These are phyloP conservation scores for Metschnikowia cerradonensis DNA, from an alignment of 805 yeast species.

Conservation along the genomic window DNA sequence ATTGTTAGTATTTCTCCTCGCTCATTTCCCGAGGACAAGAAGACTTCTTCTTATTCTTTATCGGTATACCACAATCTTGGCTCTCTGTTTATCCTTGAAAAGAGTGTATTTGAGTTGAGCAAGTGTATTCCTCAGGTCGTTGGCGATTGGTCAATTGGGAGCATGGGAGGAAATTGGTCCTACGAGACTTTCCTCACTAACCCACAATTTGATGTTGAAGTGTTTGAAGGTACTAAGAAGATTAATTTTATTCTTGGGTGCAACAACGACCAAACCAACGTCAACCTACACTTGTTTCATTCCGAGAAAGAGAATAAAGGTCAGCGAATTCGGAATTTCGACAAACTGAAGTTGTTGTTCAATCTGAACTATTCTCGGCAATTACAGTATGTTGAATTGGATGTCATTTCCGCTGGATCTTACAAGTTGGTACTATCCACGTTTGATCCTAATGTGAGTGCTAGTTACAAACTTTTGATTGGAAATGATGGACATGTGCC, in stretches of 20 bases:
- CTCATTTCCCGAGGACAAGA: constrained; percentile 14
- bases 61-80: constrained; percentile 25
- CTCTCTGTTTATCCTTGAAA: constrained; percentile 12
- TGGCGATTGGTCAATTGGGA: constrained; percentile 44
- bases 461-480: constrained; percentile 29
- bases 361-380: constrained; percentile 33
- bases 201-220: constrained; percentile 47
- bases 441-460: constrained; percentile 29
- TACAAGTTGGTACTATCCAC: constrained; percentile 49
- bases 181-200: constrained; percentile 44
- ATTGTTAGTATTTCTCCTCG: constrained; percentile 25
- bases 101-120: constrained; percentile 25
- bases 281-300: constrained; percentile 46
- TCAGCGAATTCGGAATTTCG: constrained; percentile 20
- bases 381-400: constrained; percentile 24
- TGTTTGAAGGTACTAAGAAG: constrained; percentile 14
- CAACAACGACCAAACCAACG: constrained; percentile 18
- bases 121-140: constrained; percentile 15
- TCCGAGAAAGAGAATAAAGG: constrained; percentile 23
- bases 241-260: constrained; percentile 14
- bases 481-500: constrained; percentile 19
- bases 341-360: constrained; percentile 22
- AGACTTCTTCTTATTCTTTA: constrained; percentile 23
- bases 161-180: constrained; percentile 55
- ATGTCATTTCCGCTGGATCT: constrained; percentile 26